Percentiles rank a stretch among this genome's conserved stretches.
Evolutionary conservation across 768 basidiomycete genomes (phyloP).

Genomic region (Suillus clintonianus): DNA sequence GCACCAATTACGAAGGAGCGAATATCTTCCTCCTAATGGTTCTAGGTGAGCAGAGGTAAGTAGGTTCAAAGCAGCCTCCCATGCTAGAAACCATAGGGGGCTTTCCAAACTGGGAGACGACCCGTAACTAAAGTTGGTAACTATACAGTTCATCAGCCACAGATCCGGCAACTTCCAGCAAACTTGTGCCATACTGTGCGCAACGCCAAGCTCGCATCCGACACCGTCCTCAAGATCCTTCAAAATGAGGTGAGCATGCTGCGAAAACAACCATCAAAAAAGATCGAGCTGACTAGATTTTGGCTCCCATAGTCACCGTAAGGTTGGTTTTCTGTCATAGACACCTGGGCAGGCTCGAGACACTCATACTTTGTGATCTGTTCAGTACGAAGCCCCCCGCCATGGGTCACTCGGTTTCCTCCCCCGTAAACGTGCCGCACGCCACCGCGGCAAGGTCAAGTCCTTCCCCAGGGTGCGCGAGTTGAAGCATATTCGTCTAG

Average conservation of each 20-base stretch:
- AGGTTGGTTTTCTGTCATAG: slow-evolving; percentile 50
- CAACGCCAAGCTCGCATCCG: slow-evolving; percentile 6
- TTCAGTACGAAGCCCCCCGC: slow-evolving; percentile 95
- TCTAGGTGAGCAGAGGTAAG: background rate
- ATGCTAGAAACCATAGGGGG: slow-evolving; percentile 15
- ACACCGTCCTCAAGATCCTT: slow-evolving; percentile 23
- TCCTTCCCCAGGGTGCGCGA: slow-evolving; percentile 91
- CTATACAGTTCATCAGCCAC: slow-evolving; percentile 37
- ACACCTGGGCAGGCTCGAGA: slow-evolving; percentile 10
- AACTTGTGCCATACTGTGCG: background rate
- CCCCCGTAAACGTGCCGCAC: slow-evolving; percentile 93
- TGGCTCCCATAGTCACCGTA: slow-evolving; percentile 69
- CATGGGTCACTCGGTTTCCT: slow-evolving; percentile 98
- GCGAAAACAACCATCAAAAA: background rate
- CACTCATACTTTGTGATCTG: slow-evolving; percentile 25
- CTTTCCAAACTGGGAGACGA: slow-evolving; percentile 4
- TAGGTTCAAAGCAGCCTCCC: background rate
- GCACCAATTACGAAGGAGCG: no score
- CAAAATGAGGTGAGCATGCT: slow-evolving; percentile 62
- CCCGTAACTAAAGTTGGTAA: background rate
- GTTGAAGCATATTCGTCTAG: background rate
- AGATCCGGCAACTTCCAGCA: slow-evolving; percentile 25
- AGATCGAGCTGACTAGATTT: slow-evolving; percentile 18
- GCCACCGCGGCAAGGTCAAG: slow-evolving; percentile 99
- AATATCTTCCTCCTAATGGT: no score